Evolutionary conservation across 2,329 filamentous ascomycete genomes (phyloP).

Genomic region (Sporothrix humicola): DNA sequence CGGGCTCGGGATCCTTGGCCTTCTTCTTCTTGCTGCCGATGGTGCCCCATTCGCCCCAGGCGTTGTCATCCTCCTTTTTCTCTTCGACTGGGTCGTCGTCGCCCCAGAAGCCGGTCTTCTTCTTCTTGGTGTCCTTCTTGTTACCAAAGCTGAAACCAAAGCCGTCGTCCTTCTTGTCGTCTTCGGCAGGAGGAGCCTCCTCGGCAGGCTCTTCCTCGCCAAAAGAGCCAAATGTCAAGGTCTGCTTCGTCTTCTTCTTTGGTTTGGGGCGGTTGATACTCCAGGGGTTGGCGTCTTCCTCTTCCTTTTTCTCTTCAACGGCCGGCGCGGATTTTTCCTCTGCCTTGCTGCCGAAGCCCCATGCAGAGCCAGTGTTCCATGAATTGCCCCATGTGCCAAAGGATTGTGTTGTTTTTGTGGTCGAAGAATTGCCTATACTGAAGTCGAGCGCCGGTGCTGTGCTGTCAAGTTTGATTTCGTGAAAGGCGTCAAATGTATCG

Average conservation of each 20-base stretch:
- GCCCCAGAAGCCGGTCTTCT: conserved; percentile 49
- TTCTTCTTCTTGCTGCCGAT: conserved; percentile 53
- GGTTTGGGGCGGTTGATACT: conserved; percentile 53
- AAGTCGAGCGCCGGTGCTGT: conserved; percentile 56
- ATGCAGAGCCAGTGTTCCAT: conserved; percentile 59
- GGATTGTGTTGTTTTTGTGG: conserved; percentile 48
- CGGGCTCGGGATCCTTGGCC: conserved; percentile 41
- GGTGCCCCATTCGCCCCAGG: conserved; percentile 47
- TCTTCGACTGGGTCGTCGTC: conserved; percentile 44
- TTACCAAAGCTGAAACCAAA: conserved; percentile 45
- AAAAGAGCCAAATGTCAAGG: conserved; percentile 56
- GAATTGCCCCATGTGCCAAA: conserved; percentile 66
- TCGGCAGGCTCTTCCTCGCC: conserved; percentile 50
- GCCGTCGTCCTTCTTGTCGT: conserved; percentile 44
- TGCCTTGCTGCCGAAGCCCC: conserved; percentile 42
- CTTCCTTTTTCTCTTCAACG: conserved; percentile 50
- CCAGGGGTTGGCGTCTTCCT: conserved; percentile 58
- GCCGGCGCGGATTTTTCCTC: conserved; percentile 37
- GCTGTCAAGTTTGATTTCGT: conserved; percentile 72
- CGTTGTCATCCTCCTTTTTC: conserved; percentile 44
- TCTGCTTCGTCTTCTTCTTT: conserved; percentile 58
- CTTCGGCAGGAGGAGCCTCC: conserved; percentile 37
- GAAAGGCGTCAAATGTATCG: conserved; percentile 60
- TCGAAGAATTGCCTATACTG: conserved; percentile 44
- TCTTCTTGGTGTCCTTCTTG: conserved; percentile 54